Evolutionary conservation across 2,329 filamentous ascomycete species (phyloP), one percentile per base, ranked within the genome.

Genomic region (Neonectria punicea): DNA sequence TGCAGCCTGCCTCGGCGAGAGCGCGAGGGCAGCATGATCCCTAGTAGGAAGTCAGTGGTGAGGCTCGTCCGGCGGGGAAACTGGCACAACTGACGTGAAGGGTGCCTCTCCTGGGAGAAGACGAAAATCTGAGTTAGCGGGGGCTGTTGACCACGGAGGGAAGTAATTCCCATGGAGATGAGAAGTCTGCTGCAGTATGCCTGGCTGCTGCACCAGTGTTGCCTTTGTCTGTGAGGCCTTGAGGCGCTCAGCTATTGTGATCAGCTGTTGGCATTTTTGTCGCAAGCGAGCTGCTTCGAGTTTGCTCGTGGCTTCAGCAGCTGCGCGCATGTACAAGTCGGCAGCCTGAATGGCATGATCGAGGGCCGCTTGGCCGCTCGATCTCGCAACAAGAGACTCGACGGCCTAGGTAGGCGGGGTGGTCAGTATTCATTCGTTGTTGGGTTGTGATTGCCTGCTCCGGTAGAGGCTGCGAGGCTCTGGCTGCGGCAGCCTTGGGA

Each of bases 111-210:
- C 84, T 3, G 83, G 76, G 6, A 76, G 70, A 30, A 84, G 78
- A 34, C 83, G 78, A 70, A 98, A 97, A 32, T 92, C 87, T 5
- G 84, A 78, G 0, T 86, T 77, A 4, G 79, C 76, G 1, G 93
- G 91, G 30, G 89, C 83, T 2, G 79, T 79, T n/a, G 86, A 86
- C 96, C 96, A 99, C 0, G 92, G 93, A 11, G 92, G 93, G 70
- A 97, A 98, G 20, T 91, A 85, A 73, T 90, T 92, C 1, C 92
- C 93, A 75, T 97, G 93, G 20, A 99, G 84, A 60, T 89, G 91
- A 5, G 94, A 96, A 4, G 91, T 89, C 74, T 90, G 89, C 2
- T 92, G 83, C 9, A 98, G 79, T 55, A 98, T 89, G 34, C 39
- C 56, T 20, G 58, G 44, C 22, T 32, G 51, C 9, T 47, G 22